These are phyloP conservation scores for Lentinula detonsa DNA, from an alignment of 768 basidiomycete genomes.

Conservation along the genomic window DNA sequence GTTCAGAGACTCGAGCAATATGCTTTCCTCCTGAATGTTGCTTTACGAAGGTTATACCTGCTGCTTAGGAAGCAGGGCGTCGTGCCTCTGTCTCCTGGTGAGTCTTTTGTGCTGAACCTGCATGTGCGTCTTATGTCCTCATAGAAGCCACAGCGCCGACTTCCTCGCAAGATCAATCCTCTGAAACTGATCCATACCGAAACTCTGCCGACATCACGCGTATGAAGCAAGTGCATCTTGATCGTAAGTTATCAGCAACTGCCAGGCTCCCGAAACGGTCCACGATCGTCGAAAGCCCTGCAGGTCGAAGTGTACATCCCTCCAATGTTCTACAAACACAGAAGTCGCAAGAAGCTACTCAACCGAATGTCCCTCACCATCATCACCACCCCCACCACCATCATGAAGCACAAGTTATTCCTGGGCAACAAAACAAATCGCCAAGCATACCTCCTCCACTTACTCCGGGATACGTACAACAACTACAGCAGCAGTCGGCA, in stretches of 20 bases:
- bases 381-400: constrained; percentile 9
- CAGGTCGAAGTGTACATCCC: constrained; percentile 79
- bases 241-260: constrained; percentile 92
- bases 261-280: constrained; percentile 90
- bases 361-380: constrained; percentile 21
- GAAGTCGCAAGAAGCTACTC: constrained; percentile 38
- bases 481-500: constrained; percentile 19
- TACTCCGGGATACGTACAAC: constrained; percentile 19
- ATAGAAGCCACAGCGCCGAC: constrained; percentile 19
- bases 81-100: constrained; percentile 78
- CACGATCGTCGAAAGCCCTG: constrained; percentile 92
- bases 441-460: constrained; percentile 24
- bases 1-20: constrained; percentile 97
- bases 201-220: constrained; percentile 89
- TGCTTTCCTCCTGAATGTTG: constrained; percentile 94
- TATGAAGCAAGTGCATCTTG: constrained; percentile 90
- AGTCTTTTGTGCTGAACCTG: constrained; percentile 12
- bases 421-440: constrained; percentile 24
- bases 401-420: constrained; percentile 24
- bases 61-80: constrained; percentile 85
- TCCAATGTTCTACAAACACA: constrained; percentile 50
- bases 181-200: constrained; percentile 72
- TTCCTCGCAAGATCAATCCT: constrained; percentile 19
- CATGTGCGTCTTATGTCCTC: constrained; percentile 10
- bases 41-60: constrained; percentile 83